These are phyloP conservation scores for Phyllosticta citrichinensis DNA, from an alignment of 2,329 filamentous ascomycete species.

Conservation along the genomic window DNA sequence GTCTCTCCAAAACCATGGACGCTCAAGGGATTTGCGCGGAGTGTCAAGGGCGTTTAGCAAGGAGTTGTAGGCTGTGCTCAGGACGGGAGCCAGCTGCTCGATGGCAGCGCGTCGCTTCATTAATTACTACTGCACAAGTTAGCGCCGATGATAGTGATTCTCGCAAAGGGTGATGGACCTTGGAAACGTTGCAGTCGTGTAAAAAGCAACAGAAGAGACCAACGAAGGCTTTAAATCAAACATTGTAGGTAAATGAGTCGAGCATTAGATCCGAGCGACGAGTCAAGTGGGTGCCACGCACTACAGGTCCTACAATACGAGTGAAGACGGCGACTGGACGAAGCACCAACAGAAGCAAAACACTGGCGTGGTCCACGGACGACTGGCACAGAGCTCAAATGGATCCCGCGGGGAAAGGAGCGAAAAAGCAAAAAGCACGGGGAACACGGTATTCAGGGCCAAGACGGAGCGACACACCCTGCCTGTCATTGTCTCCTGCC, in stretches of 20 bases:
- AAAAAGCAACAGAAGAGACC: neutral
- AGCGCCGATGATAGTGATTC: neutral
- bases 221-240: neutral
- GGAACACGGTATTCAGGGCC: neutral
- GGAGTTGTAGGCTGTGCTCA: slow-evolving; percentile 6
- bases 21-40: neutral
- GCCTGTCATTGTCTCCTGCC: neutral
- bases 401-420: neutral
- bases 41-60: slow-evolving; percentile 6
- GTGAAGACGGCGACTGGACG: neutral
- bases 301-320: neutral
- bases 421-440: neutral
- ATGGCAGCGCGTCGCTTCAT: neutral
- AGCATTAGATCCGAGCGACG: neutral
- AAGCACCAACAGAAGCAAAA: neutral
- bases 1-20: neutral
- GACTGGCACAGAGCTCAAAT: neutral
- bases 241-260: neutral
- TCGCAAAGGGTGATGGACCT: neutral
- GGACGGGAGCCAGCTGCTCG: slow-evolving; percentile 5
- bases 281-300: neutral
- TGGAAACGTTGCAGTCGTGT: neutral
- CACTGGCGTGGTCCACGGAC: neutral
- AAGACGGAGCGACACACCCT: neutral
- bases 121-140: neutral